Evolutionary conservation across 495 filamentous ascomycete species (phyloP), one percentile per base, ranked within the genome.

Genomic region (Hyaloscypha variabilis): DNA sequence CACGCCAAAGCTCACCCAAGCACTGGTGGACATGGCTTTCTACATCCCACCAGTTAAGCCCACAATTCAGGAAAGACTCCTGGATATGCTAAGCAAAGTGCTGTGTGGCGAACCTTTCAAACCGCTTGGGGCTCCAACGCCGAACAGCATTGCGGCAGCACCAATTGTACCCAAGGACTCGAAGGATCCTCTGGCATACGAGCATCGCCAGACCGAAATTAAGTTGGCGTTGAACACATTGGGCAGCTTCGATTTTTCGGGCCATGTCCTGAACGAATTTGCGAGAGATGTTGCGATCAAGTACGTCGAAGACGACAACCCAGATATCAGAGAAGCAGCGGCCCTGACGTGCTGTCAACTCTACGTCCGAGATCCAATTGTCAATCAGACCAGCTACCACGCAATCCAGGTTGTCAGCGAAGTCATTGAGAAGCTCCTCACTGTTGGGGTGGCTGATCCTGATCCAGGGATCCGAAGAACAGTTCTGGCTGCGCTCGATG

Each of bases 251-350:
- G 95, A 99, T 71, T 99, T 99, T 74, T 72, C 71, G 88, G 92
- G 94, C 52, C 91, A 97, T 71, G 89, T 97, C 25, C 77, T 99
- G 17, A 99, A 99, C 69, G 95, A 99, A 71, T 99, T 99, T 67
- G 95, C 98, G 49, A 92, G 95, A 28, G 95, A 99, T 75, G 95
- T 98, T 61, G 96, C 96, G 6, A 96, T 99, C 72, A 94, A 92
- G 74, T 99, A 96, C 67, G 94, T 97, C 58, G 94, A 98, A 71
- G 94, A 94, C 63, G 93, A 97, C 65, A 96, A 96, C 71, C 86
- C 92, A 0, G 91, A 96, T 64, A 96, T 97, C 61, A 88, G 95
- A 63, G 94, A 96, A 74, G 94, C 94, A 14, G 93, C 95, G 14
- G 94, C 96, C 34, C 83, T 99, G 63, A 99, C 96, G 26, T 97